These are phyloP conservation scores for Coemansia sp. DNA, from an alignment of 192 early-diverging fungal species.

Conservation along the genomic window DNA sequence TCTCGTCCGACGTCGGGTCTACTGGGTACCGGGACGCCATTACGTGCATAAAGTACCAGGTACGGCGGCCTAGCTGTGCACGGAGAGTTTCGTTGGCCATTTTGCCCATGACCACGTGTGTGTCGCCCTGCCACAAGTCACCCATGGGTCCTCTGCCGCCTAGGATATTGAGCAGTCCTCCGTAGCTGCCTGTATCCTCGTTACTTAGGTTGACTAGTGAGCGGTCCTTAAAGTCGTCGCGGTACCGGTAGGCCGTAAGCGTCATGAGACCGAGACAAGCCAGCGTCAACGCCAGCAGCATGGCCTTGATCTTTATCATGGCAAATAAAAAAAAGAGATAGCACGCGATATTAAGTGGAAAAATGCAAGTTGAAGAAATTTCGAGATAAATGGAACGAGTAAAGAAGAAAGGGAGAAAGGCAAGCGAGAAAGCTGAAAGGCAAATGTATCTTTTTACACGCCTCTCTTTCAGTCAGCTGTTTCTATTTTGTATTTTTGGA, in stretches of 20 bases:
- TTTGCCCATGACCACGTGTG: constrained; percentile 64
- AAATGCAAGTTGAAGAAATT: constrained; percentile 3
- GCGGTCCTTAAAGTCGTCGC: constrained; percentile 42
- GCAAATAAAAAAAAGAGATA: background rate
- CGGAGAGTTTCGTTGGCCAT: constrained; percentile 72
- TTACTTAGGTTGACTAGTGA: constrained; percentile 31
- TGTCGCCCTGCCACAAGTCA: constrained; percentile 41
- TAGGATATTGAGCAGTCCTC: constrained; percentile 32
- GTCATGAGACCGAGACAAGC: constrained; percentile 23
- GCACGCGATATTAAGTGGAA: background rate
- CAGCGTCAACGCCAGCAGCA: constrained; percentile 20
- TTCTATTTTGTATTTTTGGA: background rate
- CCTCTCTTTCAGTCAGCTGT: background rate
- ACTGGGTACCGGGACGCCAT: constrained; percentile 88
- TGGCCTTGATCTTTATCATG: constrained; percentile 35
- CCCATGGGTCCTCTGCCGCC: constrained; percentile 13
- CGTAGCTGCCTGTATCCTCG: constrained; percentile 3
- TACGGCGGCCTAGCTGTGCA: constrained; percentile 83
- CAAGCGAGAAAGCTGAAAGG: no score
- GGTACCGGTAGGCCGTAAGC: constrained; percentile 33
- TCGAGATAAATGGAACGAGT: background rate
- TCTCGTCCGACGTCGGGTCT: constrained; percentile 74
- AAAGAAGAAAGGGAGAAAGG: constrained; percentile 4
- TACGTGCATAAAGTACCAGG: constrained; percentile 93
- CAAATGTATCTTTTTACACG: background rate